Evolutionary conservation across 257 asterid genomes (phyloP), one percentile per base, ranked within the genome.

Genomic region (Verbascum thapsus): DNA sequence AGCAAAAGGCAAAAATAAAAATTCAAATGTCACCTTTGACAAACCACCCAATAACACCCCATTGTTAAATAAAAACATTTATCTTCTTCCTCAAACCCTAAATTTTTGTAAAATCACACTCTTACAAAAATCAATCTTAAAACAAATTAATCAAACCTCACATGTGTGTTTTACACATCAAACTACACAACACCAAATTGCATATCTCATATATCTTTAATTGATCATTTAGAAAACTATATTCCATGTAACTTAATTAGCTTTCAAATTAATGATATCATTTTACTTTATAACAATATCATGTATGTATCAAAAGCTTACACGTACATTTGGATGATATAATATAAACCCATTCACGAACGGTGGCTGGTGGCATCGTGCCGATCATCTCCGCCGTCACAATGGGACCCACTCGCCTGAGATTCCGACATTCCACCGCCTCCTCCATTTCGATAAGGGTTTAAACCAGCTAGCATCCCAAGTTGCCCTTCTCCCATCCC

Each of bases 381-480:
- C 67, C 96, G 85, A 72, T 79, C 91, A 49, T 86, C 32, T 26
- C 32, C 32, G 5, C 77, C 86, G 53, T 85, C 88, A 12, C 90
- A 80, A 57, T 88, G 89, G 13, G 98, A 84, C 56, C 92, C 96
- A 68, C 91, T 86, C 47, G 78, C 86, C 66, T 81, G 97, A 42
- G 96, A 81, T 10, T 81, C 95, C 7, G 86, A 70, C 54, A 77
- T 82, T 12, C 83, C 91, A 26, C 32, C 32, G 15, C 66, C 84
- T 5, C 75, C 86, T 0, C 83, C 76, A 0, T 74, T 53, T 20
- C 95, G 80, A 48, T 88, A 81, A 0, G 73, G 83, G 53, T 83
- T 83, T 53, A 88, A 53, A 9, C 91, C 96, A 0, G 76, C 94
- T 0, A 83, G 70, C 85, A 81, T 80, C 1, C 91, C 86, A 63